phyloP scores from a whole-genome alignment of 2,329 filamentous ascomycete species.

The Aspergillus udagawae region DNA sequence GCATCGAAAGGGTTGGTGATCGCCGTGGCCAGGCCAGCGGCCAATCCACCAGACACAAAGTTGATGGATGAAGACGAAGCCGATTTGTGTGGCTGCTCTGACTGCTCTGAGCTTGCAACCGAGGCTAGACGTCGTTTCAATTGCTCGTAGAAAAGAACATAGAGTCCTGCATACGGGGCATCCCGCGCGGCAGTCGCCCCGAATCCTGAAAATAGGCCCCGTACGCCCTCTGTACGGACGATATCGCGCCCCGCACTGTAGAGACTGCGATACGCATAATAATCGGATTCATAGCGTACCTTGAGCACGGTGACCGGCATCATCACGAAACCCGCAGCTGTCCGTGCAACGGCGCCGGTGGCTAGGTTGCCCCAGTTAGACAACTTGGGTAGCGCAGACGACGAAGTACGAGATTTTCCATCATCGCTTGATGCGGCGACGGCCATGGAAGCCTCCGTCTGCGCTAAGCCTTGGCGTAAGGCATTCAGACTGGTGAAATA shows the following conservation, averaged over 20 bases:
- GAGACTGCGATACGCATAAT: constrained; percentile 80
- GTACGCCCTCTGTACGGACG: constrained; percentile 64
- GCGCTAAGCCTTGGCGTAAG: constrained; percentile 65
- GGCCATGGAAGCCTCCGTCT: constrained; percentile 37
- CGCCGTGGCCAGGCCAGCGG: constrained; percentile 76
- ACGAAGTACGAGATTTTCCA: constrained; percentile 32
- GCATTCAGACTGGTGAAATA: constrained; percentile 90
- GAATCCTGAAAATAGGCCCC: constrained; percentile 89
- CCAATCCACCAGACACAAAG: constrained; percentile 75
- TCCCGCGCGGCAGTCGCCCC: constrained; percentile 90
- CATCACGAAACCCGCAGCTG: constrained; percentile 81
- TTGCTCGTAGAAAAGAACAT: constrained; percentile 86
- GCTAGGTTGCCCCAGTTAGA: constrained; percentile 80
- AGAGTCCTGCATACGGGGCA: constrained; percentile 93
- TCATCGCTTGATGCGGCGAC: constrained; percentile 29
- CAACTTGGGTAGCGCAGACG: constrained; percentile 74
- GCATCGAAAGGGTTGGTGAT: constrained; percentile 96
- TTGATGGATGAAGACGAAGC: constrained; percentile 60
- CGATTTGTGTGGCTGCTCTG: constrained; percentile 15
- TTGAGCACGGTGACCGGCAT: constrained; percentile 98
- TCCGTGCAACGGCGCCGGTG: constrained; percentile 78
- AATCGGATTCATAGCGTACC: constrained; percentile 85
- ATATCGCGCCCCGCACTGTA: constrained; percentile 71
- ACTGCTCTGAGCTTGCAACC: constrained; percentile 15
- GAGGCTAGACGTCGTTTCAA: constrained; percentile 33